phyloP scores from a whole-genome alignment of 805 yeast genomes.

The Candida sanyiensis region DNA sequence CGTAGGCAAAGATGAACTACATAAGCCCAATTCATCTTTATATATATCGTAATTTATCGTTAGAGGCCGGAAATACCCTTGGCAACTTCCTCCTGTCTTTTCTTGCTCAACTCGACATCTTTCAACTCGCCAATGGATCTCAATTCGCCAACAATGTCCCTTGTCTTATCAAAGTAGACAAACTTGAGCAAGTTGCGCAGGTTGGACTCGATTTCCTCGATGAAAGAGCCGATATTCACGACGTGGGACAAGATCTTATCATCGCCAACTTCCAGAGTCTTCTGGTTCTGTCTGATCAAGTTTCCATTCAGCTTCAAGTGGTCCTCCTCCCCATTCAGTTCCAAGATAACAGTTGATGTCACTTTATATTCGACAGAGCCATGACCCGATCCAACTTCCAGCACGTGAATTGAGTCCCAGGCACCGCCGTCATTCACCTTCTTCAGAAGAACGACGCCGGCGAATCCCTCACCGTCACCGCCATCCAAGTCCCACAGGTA shows the following conservation, averaged over 20 bases:
- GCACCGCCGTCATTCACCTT: conserved; percentile 45
- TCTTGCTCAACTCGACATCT: conserved; percentile 4
- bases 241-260: conserved; percentile 54
- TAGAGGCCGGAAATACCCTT: conserved; percentile 8
- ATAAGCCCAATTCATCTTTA: too few relatives aligned
- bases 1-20: too few relatives aligned
- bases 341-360: conserved; percentile 84
- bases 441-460: conserved; percentile 86
- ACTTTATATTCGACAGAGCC: conserved; percentile 51
- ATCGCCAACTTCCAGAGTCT: conserved; percentile 37
- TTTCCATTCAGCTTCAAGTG: conserved; percentile 65
- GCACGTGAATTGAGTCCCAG: conserved; percentile 94
- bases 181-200: conserved; percentile 84
- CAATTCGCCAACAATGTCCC: conserved; percentile 74
- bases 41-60: too few relatives aligned
- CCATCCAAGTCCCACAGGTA: conserved; percentile 79
- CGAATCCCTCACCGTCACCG: conserved; percentile 59
- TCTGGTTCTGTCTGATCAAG: conserved; percentile 77
- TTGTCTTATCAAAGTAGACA: conserved; percentile 91
- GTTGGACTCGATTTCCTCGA: conserved; percentile 85
- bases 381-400: conserved; percentile 52
- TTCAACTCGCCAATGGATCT: conserved; percentile 33
- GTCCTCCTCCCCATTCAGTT: conserved; percentile 37
- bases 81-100: conserved; percentile 7
- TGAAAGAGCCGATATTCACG: conserved; percentile 74